These are phyloP conservation scores for Mortierella sp. DNA, from an alignment of 371 early-diverging fungal genomes.

Conservation along the genomic window DNA sequence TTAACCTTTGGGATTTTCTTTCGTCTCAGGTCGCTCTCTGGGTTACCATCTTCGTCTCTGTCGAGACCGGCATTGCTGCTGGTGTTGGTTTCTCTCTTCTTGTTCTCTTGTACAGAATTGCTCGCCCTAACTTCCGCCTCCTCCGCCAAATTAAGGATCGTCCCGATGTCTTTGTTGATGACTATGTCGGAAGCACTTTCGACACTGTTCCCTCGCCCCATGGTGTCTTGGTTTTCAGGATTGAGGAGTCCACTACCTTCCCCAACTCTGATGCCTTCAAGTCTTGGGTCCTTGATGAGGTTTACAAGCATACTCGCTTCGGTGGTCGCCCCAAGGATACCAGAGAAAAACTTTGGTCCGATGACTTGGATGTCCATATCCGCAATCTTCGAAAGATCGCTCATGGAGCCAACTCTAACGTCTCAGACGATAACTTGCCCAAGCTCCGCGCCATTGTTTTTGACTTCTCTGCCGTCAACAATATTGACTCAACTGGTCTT, in stretches of 20 bases:
- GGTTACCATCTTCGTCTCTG: slow-evolving; percentile 63
- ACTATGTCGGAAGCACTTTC: slow-evolving; percentile 26
- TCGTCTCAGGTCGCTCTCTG: slow-evolving; percentile 58
- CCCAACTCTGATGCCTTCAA: slow-evolving; percentile 74
- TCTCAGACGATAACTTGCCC: slow-evolving; percentile 60
- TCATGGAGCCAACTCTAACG: slow-evolving; percentile 29
- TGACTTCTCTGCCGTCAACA: slow-evolving; percentile 84
- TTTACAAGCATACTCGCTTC: slow-evolving; percentile 56
- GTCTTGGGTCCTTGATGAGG: slow-evolving; percentile 61
- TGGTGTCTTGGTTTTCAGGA: slow-evolving; percentile 73
- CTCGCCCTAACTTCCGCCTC: slow-evolving; percentile 62
- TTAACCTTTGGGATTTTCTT: slow-evolving; percentile 54
- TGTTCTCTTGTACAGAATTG: slow-evolving; percentile 67
- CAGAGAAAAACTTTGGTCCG: slow-evolving; percentile 48
- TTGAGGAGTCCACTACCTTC: slow-evolving; percentile 79
- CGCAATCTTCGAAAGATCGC: slow-evolving; percentile 39
- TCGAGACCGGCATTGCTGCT: slow-evolving; percentile 68
- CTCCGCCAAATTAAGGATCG: slow-evolving; percentile 51
- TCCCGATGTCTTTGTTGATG: slow-evolving; percentile 50
- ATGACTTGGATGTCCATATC: slow-evolving; percentile 47
- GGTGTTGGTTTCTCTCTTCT: slow-evolving; percentile 64
- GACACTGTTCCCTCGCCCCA: slow-evolving; percentile 59
- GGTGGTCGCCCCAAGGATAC: slow-evolving; percentile 36
- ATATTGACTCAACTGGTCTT: slow-evolving; percentile 84
- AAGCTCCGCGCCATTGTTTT: slow-evolving; percentile 78